A percentile compares a stretch with the other conserved stretches of the same genome.
Evolutionary conservation across 1,139 yeast genomes (phyloP).

Genomic region (Yarrowia galli): DNA sequence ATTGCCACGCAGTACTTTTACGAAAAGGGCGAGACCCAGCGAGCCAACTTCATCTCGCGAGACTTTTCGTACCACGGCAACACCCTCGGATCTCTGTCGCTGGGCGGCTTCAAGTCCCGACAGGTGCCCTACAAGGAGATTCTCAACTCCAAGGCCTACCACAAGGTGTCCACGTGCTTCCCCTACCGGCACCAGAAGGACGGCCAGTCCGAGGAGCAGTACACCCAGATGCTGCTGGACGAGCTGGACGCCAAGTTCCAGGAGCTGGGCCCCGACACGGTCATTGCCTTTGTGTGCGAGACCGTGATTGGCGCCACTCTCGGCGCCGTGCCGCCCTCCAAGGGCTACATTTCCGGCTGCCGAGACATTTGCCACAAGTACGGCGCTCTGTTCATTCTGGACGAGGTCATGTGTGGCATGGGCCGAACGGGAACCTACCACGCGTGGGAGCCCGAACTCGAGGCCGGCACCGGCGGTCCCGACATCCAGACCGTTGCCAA

Average conservation of each 20-base stretch:
- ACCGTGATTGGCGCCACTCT: slow-evolving; percentile 66
- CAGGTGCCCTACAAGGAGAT: slow-evolving; percentile 53
- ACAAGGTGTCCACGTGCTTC: slow-evolving; percentile 58
- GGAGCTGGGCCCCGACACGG: slow-evolving; percentile 60
- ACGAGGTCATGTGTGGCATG: slow-evolving; percentile 73
- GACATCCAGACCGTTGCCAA: slow-evolving; percentile 39
- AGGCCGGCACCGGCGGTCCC: slow-evolving; percentile 38
- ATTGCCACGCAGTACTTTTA: slow-evolving; percentile 35
- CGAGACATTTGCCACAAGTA: slow-evolving; percentile 64
- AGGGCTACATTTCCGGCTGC: slow-evolving; percentile 64
- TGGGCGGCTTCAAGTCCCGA: slow-evolving; percentile 50
- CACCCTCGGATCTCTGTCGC: slow-evolving; percentile 28
- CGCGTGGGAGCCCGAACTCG: slow-evolving; percentile 55
- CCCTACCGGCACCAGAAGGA: slow-evolving; percentile 60
- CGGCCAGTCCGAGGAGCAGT: slow-evolving; percentile 60
- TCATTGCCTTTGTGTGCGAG: slow-evolving; percentile 62
- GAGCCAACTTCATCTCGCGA: slow-evolving; percentile 37
- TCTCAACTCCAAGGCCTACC: slow-evolving; percentile 43
- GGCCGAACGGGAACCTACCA: slow-evolving; percentile 62
- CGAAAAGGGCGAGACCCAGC: slow-evolving; percentile 23
- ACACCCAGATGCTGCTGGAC: slow-evolving; percentile 56
- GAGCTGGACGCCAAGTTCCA: slow-evolving; percentile 60
- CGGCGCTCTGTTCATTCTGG: slow-evolving; percentile 63
- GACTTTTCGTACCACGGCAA: slow-evolving; percentile 38
- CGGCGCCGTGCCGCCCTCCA: slow-evolving; percentile 64